Evolutionary conservation across 1,284 basidiomycete genomes (phyloP).

Genomic region (Microbotryum saponariae): DNA sequence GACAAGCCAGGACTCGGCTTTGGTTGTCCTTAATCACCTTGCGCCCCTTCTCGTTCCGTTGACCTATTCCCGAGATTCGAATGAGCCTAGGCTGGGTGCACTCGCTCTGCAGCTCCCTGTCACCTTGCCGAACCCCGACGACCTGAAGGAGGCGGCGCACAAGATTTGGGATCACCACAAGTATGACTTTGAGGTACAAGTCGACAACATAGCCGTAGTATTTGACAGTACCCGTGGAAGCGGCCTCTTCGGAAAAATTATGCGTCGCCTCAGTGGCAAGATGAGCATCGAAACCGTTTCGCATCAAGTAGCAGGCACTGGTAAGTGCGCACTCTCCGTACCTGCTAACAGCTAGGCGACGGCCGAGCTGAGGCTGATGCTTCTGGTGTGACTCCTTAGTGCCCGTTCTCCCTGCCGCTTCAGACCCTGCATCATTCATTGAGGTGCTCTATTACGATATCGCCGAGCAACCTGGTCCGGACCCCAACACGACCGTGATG

Average conservation of each 20-base stretch:
- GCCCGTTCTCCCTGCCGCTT: constrained; percentile 20
- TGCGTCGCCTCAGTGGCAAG: no score
- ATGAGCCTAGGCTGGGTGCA: constrained; percentile 11
- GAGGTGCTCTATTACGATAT: constrained; percentile 15
- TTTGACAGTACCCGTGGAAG: constrained; percentile 4
- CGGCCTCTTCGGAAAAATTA: constrained; percentile 2
- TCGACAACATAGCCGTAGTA: constrained; percentile 4
- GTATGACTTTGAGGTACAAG: constrained; percentile 16
- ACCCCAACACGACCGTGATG: constrained; percentile 15
- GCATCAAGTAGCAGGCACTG: no score
- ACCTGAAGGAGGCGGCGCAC: constrained; percentile 17
- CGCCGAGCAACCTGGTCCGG: constrained; percentile 1
- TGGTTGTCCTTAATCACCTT: constrained; percentile 19
- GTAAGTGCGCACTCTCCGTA: no score
- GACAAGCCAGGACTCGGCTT: not conserved
- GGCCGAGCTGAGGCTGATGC: no score
- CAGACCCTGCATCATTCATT: constrained; percentile 22
- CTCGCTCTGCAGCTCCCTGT: constrained; percentile 27
- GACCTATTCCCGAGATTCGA: constrained; percentile 12
- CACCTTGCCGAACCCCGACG: constrained; percentile 21
- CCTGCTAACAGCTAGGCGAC: no score
- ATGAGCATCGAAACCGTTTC: no score
- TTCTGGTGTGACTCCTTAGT: constrained; percentile 9
- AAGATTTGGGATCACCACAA: constrained; percentile 12
- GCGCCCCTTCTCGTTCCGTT: constrained; percentile 23